These are phyloP conservation scores for Globisporangium carolinianum DNA, from an alignment of 352 stramenopile species.

Conservation along the genomic window DNA sequence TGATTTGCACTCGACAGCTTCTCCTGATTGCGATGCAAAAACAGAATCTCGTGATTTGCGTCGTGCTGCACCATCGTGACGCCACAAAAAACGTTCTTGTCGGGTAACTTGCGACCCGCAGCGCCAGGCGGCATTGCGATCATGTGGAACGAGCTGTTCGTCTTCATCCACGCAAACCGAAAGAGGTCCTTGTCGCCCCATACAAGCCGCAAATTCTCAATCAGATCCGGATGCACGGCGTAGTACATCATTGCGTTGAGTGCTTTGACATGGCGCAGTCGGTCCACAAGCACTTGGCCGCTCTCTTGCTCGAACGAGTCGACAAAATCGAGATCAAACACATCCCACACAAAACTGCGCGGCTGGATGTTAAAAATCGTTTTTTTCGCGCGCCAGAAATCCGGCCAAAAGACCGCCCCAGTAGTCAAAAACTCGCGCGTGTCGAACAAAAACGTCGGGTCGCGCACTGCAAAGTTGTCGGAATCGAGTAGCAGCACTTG, in stretches of 20 bases:
- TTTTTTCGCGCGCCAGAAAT: constrained; percentile 60
- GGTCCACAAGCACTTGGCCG: constrained; percentile 63
- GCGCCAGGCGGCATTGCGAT: constrained; percentile 40
- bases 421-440: constrained; percentile 30
- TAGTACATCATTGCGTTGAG: constrained; percentile 70
- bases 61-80: constrained; percentile 71
- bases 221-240: constrained; percentile 26
- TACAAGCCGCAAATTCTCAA: constrained; percentile 41
- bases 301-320: constrained; percentile 79
- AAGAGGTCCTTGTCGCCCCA: constrained; percentile 82
- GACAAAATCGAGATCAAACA: constrained; percentile 47
- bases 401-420: constrained; percentile 73
- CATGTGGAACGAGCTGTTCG: constrained; percentile 48
- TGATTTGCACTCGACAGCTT: constrained; percentile 50
- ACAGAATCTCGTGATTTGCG: constrained; percentile 32
- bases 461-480: constrained; percentile 62
- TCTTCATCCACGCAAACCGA: constrained; percentile 74
- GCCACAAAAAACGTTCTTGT: constrained; percentile 62
- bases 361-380: constrained; percentile 77
- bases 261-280: constrained; percentile 27
- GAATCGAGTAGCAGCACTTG: constrained; percentile 68
- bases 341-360: constrained; percentile 59
- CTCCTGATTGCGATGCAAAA: constrained; percentile 59
- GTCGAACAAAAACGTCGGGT: constrained; percentile 66
- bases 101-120: constrained; percentile 29